Percentiles rank a stretch among this genome's conserved stretches.
These are phyloP conservation scores for Cladosporium colombiae DNA, from an alignment of 2,329 filamentous ascomycete species.

Conservation along the genomic window DNA sequence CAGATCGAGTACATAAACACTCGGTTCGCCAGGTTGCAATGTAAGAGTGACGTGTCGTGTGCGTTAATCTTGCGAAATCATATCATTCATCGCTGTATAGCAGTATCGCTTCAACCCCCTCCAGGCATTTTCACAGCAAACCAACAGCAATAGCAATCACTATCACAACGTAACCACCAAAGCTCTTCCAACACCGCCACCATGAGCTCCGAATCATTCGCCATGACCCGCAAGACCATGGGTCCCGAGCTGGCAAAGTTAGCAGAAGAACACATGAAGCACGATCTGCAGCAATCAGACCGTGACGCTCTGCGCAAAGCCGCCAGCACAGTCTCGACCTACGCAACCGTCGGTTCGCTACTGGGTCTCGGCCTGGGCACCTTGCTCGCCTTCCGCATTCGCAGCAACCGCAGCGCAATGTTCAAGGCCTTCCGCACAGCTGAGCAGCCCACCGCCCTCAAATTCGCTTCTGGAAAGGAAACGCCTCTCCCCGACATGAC, in stretches of 20 bases:
- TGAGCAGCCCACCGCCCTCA: conserved; percentile 63
- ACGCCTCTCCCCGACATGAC: conserved; percentile 64
- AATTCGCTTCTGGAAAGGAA: conserved; percentile 62
- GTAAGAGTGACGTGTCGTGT: conserved; percentile 6
- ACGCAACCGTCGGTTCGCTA: conserved; percentile 60
- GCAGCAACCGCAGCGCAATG: conserved; percentile 57
- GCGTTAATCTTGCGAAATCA: not conserved
- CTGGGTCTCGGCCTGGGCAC: conserved; percentile 62
- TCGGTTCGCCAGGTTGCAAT: not conserved
- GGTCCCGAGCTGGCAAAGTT: conserved; percentile 55
- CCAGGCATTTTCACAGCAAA: not conserved
- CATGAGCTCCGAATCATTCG: conserved; percentile 50
- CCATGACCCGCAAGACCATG: conserved; percentile 49
- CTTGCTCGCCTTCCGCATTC: conserved; percentile 58
- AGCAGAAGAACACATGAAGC: conserved; percentile 59
- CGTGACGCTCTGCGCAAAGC: conserved; percentile 59
- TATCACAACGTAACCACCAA: not conserved
- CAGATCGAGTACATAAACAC: not conserved
- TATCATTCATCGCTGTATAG: no score
- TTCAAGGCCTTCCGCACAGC: conserved; percentile 62
- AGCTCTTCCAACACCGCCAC: conserved; percentile 14
- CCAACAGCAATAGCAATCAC: not conserved
- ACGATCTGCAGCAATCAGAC: conserved; percentile 60
- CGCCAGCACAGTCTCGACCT: conserved; percentile 55
- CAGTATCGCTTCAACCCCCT: not conserved